These are phyloP conservation scores for Aquilaria yunnanensis DNA, from an alignment of 345 rosid species.

Conservation along the genomic window DNA sequence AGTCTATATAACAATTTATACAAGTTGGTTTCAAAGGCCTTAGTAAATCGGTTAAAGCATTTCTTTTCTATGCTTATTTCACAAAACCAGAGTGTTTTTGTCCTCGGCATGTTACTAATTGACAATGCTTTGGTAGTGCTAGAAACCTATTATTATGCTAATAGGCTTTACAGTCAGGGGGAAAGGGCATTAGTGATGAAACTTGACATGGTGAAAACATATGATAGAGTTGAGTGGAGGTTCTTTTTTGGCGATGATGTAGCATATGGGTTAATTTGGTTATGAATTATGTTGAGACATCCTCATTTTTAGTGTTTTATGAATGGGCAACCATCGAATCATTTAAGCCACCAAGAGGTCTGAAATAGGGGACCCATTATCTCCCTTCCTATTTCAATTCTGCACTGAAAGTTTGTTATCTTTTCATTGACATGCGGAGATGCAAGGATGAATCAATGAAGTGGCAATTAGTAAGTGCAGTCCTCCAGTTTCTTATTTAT, in stretches of 20 bases:
- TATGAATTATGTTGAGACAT: too few relatives aligned
- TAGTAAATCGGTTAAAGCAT: background rate
- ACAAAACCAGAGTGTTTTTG: background rate
- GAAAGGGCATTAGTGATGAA: background rate
- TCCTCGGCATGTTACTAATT: background rate
- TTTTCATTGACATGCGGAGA: too few relatives aligned
- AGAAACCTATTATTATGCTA: background rate
- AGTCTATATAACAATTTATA: background rate
- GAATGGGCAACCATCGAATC: too few relatives aligned
- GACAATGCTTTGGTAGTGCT: background rate
- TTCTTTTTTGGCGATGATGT: background rate
- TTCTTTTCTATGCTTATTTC: too few relatives aligned
- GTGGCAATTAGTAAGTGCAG: too few relatives aligned
- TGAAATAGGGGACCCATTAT: too few relatives aligned
- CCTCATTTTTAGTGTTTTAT: too few relatives aligned
- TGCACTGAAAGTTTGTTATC: too few relatives aligned
- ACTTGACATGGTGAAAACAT: background rate
- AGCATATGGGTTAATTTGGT: background rate
- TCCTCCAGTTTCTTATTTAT: too few relatives aligned
- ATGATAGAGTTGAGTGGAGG: background rate
- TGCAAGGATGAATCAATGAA: too few relatives aligned
- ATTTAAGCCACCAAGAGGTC: too few relatives aligned
- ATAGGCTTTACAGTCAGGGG: background rate
- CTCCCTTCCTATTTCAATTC: too few relatives aligned
- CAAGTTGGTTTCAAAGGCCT: background rate